phyloP scores from a whole-genome alignment of 179 eudicot species.

The Beta corolliflora region DNA sequence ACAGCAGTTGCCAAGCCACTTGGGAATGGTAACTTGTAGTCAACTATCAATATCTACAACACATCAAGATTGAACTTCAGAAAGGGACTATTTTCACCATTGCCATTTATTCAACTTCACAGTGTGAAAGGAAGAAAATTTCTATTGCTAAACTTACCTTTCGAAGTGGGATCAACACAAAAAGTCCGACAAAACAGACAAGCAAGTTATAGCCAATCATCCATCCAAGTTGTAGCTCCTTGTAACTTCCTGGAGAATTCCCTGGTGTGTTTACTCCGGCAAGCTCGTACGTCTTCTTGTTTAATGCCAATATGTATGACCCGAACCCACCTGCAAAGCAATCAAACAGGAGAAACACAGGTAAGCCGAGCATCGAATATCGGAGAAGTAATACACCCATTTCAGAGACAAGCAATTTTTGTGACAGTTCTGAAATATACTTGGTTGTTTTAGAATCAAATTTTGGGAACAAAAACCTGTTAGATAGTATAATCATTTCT shows the following conservation, averaged over 20 bases:
- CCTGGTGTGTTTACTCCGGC: conserved; percentile 56
- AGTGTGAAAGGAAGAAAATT: background rate
- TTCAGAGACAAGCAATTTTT: too few species aligned
- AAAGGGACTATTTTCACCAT: background rate
- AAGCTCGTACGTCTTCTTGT: conserved; percentile 73
- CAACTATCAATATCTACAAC: conserved; percentile 66
- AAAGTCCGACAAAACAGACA: conserved; percentile 79
- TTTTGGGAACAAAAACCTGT: background rate
- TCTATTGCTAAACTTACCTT: conserved; percentile 45
- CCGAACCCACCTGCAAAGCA: conserved; percentile 69
- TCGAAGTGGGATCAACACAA: conserved; percentile 77
- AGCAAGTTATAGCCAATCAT: conserved; percentile 68
- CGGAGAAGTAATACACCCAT: background rate
- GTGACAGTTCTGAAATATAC: too few species aligned
- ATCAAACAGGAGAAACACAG: background rate
- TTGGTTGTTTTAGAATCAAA: too few species aligned
- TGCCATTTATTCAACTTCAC: background rate
- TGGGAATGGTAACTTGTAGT: conserved; percentile 71
- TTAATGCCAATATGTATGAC: conserved; percentile 65
- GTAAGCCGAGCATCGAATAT: too few species aligned
- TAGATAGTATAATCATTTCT: too few species aligned
- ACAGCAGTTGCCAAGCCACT: conserved; percentile 88
- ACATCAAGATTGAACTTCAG: conserved; percentile 1
- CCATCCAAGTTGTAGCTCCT: conserved; percentile 73
- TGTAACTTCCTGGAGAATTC: conserved; percentile 64